Evolutionary conservation across 2,329 filamentous ascomycete species (phyloP).

Genomic region (Ilyonectria sp.): DNA sequence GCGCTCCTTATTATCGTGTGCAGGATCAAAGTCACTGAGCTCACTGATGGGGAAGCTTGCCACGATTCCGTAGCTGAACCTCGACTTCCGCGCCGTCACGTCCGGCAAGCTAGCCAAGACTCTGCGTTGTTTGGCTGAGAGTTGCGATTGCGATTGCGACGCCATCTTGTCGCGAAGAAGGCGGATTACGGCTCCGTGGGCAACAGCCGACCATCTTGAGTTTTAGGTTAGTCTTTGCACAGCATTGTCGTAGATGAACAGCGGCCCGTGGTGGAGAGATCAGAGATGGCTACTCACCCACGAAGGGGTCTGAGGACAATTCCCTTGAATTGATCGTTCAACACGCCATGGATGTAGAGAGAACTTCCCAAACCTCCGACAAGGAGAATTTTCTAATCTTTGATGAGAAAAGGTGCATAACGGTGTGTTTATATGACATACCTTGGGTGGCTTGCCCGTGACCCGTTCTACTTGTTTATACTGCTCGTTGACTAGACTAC

Average conservation of each 20-base stretch:
- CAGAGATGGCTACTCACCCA: not conserved
- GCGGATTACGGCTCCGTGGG: slow-evolving; percentile 17
- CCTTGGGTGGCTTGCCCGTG: slow-evolving; percentile 18
- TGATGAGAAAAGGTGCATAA: not conserved
- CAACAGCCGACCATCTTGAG: slow-evolving; percentile 19
- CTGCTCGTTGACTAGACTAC: slow-evolving; percentile 14
- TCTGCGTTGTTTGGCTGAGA: not conserved
- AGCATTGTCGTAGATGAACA: not conserved
- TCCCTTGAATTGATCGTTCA: not conserved
- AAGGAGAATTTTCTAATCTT: slow-evolving; percentile 15
- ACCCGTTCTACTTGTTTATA: not conserved
- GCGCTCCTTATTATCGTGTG: not conserved
- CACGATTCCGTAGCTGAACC: slow-evolving; percentile 13
- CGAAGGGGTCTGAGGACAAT: slow-evolving; percentile 14
- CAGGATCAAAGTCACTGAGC: slow-evolving; percentile 4
- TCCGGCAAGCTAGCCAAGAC: not conserved
- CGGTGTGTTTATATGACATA: not conserved
- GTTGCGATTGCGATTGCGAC: not conserved
- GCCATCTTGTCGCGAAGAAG: slow-evolving; percentile 12
- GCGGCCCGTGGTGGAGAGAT: not conserved
- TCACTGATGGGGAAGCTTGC: not conserved
- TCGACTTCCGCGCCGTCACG: slow-evolving; percentile 8
- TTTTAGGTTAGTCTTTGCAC: not conserved
- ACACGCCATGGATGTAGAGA: slow-evolving; percentile 3
- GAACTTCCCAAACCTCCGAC: slow-evolving; percentile 26